Evolutionary conservation across 345 rosid species (phyloP).

Genomic region (Populus deltoides): DNA sequence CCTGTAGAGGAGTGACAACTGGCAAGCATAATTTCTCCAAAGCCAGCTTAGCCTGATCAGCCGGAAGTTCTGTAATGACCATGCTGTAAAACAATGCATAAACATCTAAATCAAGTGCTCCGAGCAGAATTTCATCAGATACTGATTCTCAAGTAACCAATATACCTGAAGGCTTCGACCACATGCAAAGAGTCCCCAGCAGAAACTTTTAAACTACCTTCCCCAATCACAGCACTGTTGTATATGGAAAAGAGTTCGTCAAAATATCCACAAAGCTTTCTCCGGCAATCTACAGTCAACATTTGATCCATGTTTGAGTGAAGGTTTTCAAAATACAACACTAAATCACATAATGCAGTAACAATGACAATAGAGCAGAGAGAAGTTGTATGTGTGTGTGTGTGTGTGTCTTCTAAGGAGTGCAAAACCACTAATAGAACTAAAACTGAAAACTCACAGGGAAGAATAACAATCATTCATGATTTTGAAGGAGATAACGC

Average conservation of each 20-base stretch:
- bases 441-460: not conserved
- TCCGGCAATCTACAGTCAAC: constrained; percentile 72
- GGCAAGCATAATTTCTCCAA: constrained; percentile 80
- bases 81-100: constrained; percentile 53
- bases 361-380: not conserved
- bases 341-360: not conserved
- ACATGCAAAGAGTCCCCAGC: constrained; percentile 88
- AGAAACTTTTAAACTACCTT: constrained; percentile 78
- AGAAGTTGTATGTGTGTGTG: not conserved
- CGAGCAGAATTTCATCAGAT: constrained; percentile 12
- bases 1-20: constrained; percentile 86
- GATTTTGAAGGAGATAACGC: not conserved
- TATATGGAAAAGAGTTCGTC: constrained; percentile 79
- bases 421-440: not conserved
- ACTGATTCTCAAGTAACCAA: constrained; percentile 6
- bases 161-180: constrained; percentile 92
- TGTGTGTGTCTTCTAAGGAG: not conserved
- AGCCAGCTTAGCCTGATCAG: constrained; percentile 77
- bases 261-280: constrained; percentile 75
- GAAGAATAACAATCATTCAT: not conserved
- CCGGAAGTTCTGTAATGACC: constrained; percentile 93
- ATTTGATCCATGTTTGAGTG: not conserved
- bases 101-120: constrained; percentile 15
- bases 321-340: not conserved
- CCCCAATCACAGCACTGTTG: constrained; percentile 71